These are phyloP conservation scores for Mortierella sp. DNA, from an alignment of 371 early-diverging fungal species.

Conservation along the genomic window DNA sequence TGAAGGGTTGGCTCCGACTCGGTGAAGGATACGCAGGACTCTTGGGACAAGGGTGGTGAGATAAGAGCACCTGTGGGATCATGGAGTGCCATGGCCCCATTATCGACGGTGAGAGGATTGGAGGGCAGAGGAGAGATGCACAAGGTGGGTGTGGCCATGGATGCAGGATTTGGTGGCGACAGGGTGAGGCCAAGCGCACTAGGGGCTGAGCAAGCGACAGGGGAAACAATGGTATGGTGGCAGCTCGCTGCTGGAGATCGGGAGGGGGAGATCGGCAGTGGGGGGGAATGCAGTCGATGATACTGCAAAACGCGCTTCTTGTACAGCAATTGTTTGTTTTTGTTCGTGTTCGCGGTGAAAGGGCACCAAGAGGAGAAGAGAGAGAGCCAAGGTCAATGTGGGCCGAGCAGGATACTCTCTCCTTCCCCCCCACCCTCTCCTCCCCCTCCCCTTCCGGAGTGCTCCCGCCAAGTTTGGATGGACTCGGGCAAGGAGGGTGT, in stretches of 20 bases:
- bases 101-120: slow-evolving; percentile 16
- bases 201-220: no score
- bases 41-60: slow-evolving; percentile 38
- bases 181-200: no score
- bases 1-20: background rate
- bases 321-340: no score
- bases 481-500: no score
- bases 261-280: no score
- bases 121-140: slow-evolving; percentile 4
- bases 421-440: background rate
- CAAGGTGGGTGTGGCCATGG: slow-evolving; percentile 13
- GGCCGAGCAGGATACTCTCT: background rate
- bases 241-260: no score
- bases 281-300: no score
- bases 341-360: no score
- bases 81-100: slow-evolving; percentile 11
- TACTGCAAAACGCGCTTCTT: no score
- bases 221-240: no score
- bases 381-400: background rate
- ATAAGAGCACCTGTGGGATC: slow-evolving; percentile 20
- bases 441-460: no score
- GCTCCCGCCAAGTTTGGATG: no score
- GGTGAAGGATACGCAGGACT: slow-evolving; percentile 1
- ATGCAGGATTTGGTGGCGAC: background rate
- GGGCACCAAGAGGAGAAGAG: background rate